Evolutionary conservation across 805 yeast species (phyloP).

Genomic region (Saccharomycopsis sp.): DNA sequence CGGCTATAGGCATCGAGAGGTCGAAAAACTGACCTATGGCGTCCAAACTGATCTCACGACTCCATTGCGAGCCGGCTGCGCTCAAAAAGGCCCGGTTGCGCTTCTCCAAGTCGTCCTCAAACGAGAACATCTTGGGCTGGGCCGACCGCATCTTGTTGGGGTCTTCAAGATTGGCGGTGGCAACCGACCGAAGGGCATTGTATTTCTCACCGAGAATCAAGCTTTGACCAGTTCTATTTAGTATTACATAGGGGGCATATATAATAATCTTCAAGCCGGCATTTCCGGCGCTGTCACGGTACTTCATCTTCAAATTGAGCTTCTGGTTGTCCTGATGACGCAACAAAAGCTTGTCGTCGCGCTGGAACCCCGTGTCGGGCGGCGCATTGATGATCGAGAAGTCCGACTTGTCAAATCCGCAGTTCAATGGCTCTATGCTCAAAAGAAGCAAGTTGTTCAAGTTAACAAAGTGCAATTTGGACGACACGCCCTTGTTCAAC

Average conservation of each 20-base stretch:
- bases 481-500: conserved; percentile 57
- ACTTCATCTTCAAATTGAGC: conserved; percentile 58
- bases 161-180: conserved; percentile 25
- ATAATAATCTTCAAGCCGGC: conserved; percentile 61
- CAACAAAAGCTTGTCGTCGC: conserved; percentile 48
- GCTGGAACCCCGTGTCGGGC: conserved; percentile 43
- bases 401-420: conserved; percentile 59
- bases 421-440: conserved; percentile 57
- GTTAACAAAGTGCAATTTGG: conserved; percentile 75
- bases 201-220: conserved; percentile 51
- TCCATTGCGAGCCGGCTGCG: conserved; percentile 64
- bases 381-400: conserved; percentile 66
- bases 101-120: conserved; percentile 49
- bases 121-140: conserved; percentile 80
- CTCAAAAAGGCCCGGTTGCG: conserved; percentile 60
- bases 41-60: conserved; percentile 74
- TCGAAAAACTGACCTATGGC: conserved; percentile 81
- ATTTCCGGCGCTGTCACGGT: conserved; percentile 35
- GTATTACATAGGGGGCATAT: conserved; percentile 78
- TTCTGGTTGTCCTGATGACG: conserved; percentile 61
- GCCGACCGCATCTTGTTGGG: conserved; percentile 31
- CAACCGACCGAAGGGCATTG: conserved; percentile 45
- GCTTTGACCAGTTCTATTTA: conserved; percentile 72
- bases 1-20: conserved; percentile 41
- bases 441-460: conserved; percentile 63